A percentile compares a stretch with the other conserved stretches of the same genome.
These are phyloP conservation scores for Lepiota venenata DNA, from an alignment of 768 basidiomycete species.

Conservation along the genomic window DNA sequence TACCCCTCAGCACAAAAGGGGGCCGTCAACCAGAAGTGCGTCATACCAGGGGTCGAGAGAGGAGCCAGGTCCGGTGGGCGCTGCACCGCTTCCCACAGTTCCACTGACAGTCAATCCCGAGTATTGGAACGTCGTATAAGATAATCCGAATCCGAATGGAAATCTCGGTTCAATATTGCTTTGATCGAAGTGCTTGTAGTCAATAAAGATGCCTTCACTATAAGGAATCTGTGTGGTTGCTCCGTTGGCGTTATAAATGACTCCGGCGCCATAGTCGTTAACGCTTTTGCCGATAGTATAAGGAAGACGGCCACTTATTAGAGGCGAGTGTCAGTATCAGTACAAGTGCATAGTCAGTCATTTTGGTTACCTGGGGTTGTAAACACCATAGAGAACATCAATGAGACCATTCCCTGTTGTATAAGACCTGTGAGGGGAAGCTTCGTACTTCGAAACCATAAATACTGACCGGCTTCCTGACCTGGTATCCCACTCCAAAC, in stretches of 20 bases:
- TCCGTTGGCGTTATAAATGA: slow-evolving; percentile 33
- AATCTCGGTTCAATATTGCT: slow-evolving; percentile 42
- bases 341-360: not conserved
- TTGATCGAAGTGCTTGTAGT: slow-evolving; percentile 56
- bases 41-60: slow-evolving; percentile 48
- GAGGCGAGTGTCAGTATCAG: not conserved
- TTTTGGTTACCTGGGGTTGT: slow-evolving; percentile 49
- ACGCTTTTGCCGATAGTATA: slow-evolving; percentile 52
- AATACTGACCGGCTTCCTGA: slow-evolving; percentile 51
- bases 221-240: slow-evolving; percentile 49
- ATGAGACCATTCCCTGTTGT: slow-evolving; percentile 48
- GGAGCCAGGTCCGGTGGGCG: slow-evolving; percentile 44
- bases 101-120: slow-evolving; percentile 39
- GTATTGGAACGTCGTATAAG: slow-evolving; percentile 57
- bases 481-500: slow-evolving; percentile 57
- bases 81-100: slow-evolving; percentile 36
- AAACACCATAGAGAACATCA: slow-evolving; percentile 57
- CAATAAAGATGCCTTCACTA: slow-evolving; percentile 54
- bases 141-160: slow-evolving; percentile 50
- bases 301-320: slow-evolving; percentile 37
- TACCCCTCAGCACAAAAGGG: not conserved
- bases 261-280: slow-evolving; percentile 55
- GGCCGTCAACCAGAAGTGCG: not conserved
- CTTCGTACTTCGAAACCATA: not conserved
- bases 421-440: not conserved